Evolutionary conservation across 1,139 yeast genomes (phyloP).

Genomic region (Debaryomyces sp.): DNA sequence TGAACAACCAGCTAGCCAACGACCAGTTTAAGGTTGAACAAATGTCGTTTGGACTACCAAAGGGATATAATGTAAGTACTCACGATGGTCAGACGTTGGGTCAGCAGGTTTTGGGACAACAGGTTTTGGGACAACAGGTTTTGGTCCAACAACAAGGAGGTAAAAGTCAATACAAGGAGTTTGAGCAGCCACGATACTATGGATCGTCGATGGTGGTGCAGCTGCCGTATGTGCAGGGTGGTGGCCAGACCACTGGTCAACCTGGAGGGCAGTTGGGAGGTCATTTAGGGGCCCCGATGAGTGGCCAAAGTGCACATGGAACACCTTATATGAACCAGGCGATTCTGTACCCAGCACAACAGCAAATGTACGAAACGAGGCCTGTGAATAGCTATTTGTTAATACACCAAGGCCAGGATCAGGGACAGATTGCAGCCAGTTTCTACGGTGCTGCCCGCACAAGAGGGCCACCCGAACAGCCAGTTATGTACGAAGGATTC

Average conservation of each 20-base stretch:
- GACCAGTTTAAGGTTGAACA: constrained; percentile 2
- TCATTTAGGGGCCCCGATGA: constrained; percentile 3
- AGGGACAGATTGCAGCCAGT: background rate
- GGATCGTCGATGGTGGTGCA: constrained; percentile 11
- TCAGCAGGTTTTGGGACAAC: background rate
- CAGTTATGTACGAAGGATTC: constrained; percentile 2
- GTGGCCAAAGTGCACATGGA: background rate
- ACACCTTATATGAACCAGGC: constrained; percentile 8
- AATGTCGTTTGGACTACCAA: constrained; percentile 4
- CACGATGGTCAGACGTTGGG: background rate
- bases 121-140: background rate
- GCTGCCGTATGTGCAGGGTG: constrained; percentile 10
- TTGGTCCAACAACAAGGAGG: background rate
- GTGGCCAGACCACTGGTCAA: background rate
- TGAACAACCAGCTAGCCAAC: constrained; percentile 5
- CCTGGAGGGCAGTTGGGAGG: background rate
- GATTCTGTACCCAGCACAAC: constrained; percentile 8
- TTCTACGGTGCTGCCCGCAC: background rate
- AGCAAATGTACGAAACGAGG: constrained; percentile 6
- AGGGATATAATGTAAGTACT: constrained; percentile 2
- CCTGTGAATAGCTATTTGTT: constrained; percentile 16
- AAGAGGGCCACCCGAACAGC: background rate
- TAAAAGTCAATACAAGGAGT: constrained; percentile 6
- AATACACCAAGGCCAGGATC: constrained; percentile 9
- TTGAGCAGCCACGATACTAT: constrained; percentile 11